phyloP scores from a whole-genome alignment of 2,329 filamentous ascomycete species.

The Ceratocystiopsis sp. region DNA sequence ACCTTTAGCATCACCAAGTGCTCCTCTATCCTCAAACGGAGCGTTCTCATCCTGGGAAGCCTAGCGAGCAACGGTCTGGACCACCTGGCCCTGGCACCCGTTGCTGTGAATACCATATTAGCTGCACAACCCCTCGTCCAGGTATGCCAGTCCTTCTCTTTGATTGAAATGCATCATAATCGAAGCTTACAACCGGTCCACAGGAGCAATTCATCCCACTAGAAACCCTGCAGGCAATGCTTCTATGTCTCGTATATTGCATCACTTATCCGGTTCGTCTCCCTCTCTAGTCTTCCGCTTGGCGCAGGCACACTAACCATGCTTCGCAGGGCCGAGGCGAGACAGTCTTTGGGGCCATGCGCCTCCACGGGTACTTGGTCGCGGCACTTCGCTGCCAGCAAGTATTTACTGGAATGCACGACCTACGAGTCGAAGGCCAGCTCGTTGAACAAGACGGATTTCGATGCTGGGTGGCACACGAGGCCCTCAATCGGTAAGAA shows the following conservation, averaged over 20 bases:
- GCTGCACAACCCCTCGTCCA: too few species aligned
- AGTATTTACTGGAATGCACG: neutral
- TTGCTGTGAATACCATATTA: too few species aligned
- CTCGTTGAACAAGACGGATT: neutral
- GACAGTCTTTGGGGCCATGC: neutral
- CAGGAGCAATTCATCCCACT: conserved; percentile 1
- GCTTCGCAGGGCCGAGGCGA: neutral
- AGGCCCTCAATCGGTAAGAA: neutral
- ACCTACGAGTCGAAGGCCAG: neutral
- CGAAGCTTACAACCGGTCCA: too few species aligned
- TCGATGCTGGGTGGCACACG: neutral
- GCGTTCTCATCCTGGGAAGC: neutral
- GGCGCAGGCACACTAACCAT: too few species aligned
- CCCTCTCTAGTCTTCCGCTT: too few species aligned
- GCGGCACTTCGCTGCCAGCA: conserved; percentile 1
- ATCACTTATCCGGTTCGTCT: neutral
- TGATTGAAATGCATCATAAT: too few species aligned
- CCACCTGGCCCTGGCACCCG: neutral
- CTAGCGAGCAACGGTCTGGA: neutral
- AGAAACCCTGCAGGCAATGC: conserved; percentile 3
- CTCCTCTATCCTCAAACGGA: conserved; percentile 1
- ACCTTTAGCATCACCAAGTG: neutral
- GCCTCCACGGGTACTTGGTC: conserved; percentile 1
- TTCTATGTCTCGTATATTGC: conserved; percentile 2
- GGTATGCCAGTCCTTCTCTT: too few species aligned